Evolutionary conservation across 2,329 filamentous ascomycete species (phyloP).

Genomic region (Ophiocordyceps australis): DNA sequence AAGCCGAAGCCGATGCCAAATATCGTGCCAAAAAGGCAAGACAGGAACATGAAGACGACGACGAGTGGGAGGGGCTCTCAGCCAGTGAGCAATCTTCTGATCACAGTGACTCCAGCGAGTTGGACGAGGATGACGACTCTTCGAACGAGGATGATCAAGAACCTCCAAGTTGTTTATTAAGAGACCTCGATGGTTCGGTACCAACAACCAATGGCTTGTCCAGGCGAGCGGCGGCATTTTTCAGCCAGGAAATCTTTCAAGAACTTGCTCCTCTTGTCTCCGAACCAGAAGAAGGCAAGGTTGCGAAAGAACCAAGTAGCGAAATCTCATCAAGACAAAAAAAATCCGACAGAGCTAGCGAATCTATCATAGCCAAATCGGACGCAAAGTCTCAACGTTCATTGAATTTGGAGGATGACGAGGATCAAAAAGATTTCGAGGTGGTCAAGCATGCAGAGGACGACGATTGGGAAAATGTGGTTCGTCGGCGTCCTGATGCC

Average conservation of each 20-base stretch:
- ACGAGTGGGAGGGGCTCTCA: conserved; percentile 85
- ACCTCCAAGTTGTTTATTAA: conserved; percentile 12
- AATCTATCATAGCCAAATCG: too few species aligned
- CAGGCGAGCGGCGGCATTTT: conserved; percentile 73
- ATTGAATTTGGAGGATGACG: conserved; percentile 7
- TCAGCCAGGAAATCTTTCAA: conserved; percentile 88
- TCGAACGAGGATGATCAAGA: conserved; percentile 15
- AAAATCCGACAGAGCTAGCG: too few species aligned
- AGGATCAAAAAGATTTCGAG: conserved; percentile 36
- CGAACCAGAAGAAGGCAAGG: conserved; percentile 19
- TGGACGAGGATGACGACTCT: conserved; percentile 34
- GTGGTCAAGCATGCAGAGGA: conserved; percentile 36
- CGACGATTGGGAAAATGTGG: conserved; percentile 47
- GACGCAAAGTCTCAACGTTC: too few species aligned
- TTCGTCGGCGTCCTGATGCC: conserved; percentile 41
- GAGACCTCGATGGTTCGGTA: conserved; percentile 20
- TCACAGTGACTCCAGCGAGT: conserved; percentile 32
- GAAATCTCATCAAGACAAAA: conserved; percentile 7
- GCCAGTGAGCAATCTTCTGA: conserved; percentile 33
- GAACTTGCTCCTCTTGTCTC: conserved; percentile 53
- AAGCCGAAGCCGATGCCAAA: conserved; percentile 68
- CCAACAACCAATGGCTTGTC: conserved; percentile 41
- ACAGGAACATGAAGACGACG: conserved; percentile 62
- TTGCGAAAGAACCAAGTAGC: conserved; percentile 1
- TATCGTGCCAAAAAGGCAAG: conserved; percentile 79